Percentiles rank a stretch among this genome's conserved stretches.
Conservation (phyloP, 2,329 filamentous ascomycete genomes). For the Leptosphaerulina australis region DNA sequence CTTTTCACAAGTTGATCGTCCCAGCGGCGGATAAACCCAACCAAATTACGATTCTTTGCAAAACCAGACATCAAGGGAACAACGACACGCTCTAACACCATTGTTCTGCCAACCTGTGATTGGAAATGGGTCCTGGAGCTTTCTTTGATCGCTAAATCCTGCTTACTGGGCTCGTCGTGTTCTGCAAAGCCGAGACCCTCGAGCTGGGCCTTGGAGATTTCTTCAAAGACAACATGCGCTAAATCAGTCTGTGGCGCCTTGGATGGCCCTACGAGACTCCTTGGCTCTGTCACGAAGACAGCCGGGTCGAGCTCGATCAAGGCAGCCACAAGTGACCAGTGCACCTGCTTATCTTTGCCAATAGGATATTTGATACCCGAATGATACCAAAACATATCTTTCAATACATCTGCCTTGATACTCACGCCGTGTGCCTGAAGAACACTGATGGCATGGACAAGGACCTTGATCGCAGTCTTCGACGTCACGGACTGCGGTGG, state of each 20-base stretch:
- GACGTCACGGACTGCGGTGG: constrained; percentile 31
- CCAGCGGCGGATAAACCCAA: constrained; percentile 46
- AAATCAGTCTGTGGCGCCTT: constrained; percentile 34
- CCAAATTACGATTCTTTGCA: constrained; percentile 41
- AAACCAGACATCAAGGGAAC: constrained; percentile 44
- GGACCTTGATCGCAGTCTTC: constrained; percentile 27
- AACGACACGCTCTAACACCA: constrained; percentile 29
- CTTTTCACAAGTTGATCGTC: constrained; percentile 39
- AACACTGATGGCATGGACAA: constrained; percentile 34
- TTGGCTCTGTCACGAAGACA: constrained; percentile 39
- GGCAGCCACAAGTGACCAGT: constrained; percentile 43
- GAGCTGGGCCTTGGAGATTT: constrained; percentile 32
- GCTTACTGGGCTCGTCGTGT: constrained; percentile 1
- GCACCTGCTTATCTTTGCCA: constrained; percentile 24
- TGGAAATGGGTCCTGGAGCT: not conserved
- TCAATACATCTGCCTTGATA: constrained; percentile 37
- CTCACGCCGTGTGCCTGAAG: constrained; percentile 33
- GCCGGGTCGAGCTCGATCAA: constrained; percentile 42
- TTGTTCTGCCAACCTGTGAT: not conserved
- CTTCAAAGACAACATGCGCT: constrained; percentile 36
- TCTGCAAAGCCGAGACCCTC: constrained; percentile 18
- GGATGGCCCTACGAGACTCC: constrained; percentile 12
- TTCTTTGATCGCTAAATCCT: not conserved
- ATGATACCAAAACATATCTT: constrained; percentile 45
- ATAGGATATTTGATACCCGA: constrained; percentile 40